Evolutionary conservation across 1,284 basidiomycete genomes (phyloP), one percentile per base, ranked within the genome.

Genomic region (Boletus semigastroideus): DNA sequence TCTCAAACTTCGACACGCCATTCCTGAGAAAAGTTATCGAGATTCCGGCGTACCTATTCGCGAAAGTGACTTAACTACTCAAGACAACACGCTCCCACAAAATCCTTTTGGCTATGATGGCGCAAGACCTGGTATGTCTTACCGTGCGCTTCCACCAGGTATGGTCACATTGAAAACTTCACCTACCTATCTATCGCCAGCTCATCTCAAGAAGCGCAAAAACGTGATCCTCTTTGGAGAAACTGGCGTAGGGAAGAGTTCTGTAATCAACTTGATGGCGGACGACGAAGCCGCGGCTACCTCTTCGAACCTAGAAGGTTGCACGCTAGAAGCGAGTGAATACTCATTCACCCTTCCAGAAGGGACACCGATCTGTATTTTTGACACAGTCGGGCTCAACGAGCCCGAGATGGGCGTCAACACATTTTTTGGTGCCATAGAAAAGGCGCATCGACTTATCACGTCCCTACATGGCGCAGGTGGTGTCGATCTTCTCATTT

Each of bases 401-500:
- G 48, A 45, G 16, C 36, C 45, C 5, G 17, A 46, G 12, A 39
- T 39, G 37, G 37, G 28, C 3, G 17, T 39, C 19, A 33, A 39
- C 30, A 11, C 34, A 13, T 39, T 39, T 17, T 22, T 50, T 7
- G 36, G 30, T 4, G 48, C 42, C 28, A 33, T 50, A 11, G 28
- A 27, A n/a, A 45, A 46, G n/a, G 52, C 52, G 2, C n/a, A 38
- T 5, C 5, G 31, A 6, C 51, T 52, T 8, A 17, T 52, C 6
- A 20, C n/a, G 8, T 17, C 17, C 25, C 11, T 49, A 19, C 36
- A 52, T 5, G 16, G n/a, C 2, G n/a, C 34, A 1, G 47, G 42
- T 8, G 46, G 51, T 5, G n/a, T 52, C 25, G 46, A 52, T 28
- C 51, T 53, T 10, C 51, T 52, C 22, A n/a, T 52, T 5, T 39